These are phyloP conservation scores for Cyclotella choctawhatcheeana DNA, from an alignment of 108 stramenopile species.

Conservation along the genomic window DNA sequence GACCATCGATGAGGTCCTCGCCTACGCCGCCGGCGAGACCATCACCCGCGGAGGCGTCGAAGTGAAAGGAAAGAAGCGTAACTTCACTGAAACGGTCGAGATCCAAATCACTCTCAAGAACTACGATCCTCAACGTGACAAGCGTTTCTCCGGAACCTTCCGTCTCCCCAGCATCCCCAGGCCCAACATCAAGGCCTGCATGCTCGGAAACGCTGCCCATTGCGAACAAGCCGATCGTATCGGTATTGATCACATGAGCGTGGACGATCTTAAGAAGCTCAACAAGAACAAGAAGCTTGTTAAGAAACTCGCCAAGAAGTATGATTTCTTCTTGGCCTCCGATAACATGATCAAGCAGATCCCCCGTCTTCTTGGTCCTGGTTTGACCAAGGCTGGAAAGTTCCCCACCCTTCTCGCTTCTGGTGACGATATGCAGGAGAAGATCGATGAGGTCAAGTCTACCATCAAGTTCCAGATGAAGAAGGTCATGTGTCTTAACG, in stretches of 20 bases:
- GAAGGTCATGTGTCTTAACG: slow-evolving; percentile 99
- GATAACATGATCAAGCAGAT: slow-evolving; percentile 99
- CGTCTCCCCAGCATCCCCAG: slow-evolving; percentile 94
- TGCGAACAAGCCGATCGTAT: slow-evolving; percentile 99
- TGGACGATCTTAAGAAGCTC: slow-evolving; percentile 99
- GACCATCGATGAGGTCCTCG: slow-evolving; percentile 57
- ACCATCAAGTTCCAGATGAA: slow-evolving; percentile 99
- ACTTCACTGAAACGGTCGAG: slow-evolving; percentile 99
- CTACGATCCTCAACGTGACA: slow-evolving; percentile 99
- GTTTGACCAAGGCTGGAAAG: slow-evolving; percentile 99
- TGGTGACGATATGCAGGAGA: slow-evolving; percentile 96
- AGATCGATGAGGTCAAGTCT: slow-evolving; percentile 98
- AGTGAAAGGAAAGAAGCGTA: slow-evolving; percentile 98
- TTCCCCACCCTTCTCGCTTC: slow-evolving; percentile 96
- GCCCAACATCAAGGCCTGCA: slow-evolving; percentile 97
- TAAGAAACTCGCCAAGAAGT: slow-evolving; percentile 99
- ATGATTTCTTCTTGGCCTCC: slow-evolving; percentile 99
- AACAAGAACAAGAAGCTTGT: slow-evolving; percentile 99
- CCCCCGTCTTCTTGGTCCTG: slow-evolving; percentile 99
- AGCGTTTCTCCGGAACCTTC: slow-evolving; percentile 99
- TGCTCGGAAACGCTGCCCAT: slow-evolving; percentile 98
- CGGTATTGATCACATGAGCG: slow-evolving; percentile 96
- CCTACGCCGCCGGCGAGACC: slow-evolving; percentile 59
- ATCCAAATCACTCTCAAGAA: slow-evolving; percentile 98
- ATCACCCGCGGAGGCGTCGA: slow-evolving; percentile 57